Base-by-base conservation (phyloP, 2,329 filamentous ascomycete genomes). In the Cladosporium sp. region DNA sequence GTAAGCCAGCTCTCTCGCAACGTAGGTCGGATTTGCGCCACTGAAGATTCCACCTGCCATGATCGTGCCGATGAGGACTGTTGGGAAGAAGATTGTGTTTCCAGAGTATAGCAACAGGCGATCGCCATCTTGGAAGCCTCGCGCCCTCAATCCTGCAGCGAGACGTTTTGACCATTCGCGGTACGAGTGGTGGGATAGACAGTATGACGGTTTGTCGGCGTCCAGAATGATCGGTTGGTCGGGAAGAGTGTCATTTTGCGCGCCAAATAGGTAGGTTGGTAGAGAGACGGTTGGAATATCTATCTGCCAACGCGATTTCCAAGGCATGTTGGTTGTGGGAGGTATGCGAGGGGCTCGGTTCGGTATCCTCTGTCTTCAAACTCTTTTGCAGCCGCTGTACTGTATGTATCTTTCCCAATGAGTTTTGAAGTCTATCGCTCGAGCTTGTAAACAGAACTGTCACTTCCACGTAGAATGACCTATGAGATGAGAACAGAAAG, bases 11-110 rank as follows among this genome's bases (percentile, higher is more conserved):
- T 93, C 88, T 16, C 85, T 73, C 0, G 80, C 72, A 0, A 87
- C 82, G 57, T 82, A 89, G 4, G 74, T 76, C 0, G 85, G 85
- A 53, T 88, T 89, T 1, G 85, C 85, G 20, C 86, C 87, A 0
- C 83, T 86, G 69, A 92, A 92, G 48, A 92, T 72, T 1, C 85
- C 86, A 3, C 86, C 86, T 0, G 87, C 85, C 80, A 89, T 89
- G 43, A 89, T 74, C 16, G 86, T 75, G 13, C 87, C 87, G 66
- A 89, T 74, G 48, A 91, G 80, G 1, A 87, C 72, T 0, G 80
- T 73, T 0, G 87, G 84, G 62, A 84, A 88, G 70, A 85, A 88
- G 12, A 92, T 67, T 57, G 78, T 83, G 67, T 91, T 92, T 18
- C 82, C 79, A 0, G 84, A 84, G 67, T 85, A 91, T 16, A 92